Percentiles rank a stretch among this genome's conserved stretches.
Evolutionary conservation across 257 asterid species (phyloP).

Genomic region (Fraxinus anomala): DNA sequence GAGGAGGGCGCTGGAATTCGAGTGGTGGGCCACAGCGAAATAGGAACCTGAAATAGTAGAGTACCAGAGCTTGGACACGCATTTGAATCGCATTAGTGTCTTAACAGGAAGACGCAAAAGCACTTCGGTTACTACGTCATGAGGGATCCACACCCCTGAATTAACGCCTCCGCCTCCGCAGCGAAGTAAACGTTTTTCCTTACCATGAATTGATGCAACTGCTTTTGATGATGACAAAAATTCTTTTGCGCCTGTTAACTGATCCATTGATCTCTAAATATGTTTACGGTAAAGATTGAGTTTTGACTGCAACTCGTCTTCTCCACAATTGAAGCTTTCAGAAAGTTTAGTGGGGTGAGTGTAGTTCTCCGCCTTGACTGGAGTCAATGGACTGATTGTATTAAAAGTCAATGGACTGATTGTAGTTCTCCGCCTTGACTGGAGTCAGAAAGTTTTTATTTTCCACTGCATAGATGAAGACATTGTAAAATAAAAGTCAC

Average conservation of each 20-base stretch:
- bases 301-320: too few species aligned
- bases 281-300: too few species aligned
- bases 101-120: not conserved
- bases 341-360: too few species aligned
- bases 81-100: not conserved
- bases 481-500: too few species aligned
- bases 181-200: not conserved
- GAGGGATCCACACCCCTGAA: not conserved
- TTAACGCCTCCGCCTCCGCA: not conserved
- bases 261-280: not conserved
- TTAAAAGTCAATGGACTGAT: too few species aligned
- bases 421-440: too few species aligned
- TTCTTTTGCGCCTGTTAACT: not conserved
- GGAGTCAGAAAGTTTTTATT: too few species aligned
- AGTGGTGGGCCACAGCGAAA: not conserved
- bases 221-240: not conserved
- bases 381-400: too few species aligned
- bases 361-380: too few species aligned
- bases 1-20: not conserved
- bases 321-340: too few species aligned
- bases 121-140: not conserved
- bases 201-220: not conserved
- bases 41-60: not conserved
- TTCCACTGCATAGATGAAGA: too few species aligned
- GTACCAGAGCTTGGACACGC: slow-evolving; percentile 4